Evolutionary conservation across 768 basidiomycete genomes (phyloP).

Genomic region (Tubosaeta brunneosetosa): DNA sequence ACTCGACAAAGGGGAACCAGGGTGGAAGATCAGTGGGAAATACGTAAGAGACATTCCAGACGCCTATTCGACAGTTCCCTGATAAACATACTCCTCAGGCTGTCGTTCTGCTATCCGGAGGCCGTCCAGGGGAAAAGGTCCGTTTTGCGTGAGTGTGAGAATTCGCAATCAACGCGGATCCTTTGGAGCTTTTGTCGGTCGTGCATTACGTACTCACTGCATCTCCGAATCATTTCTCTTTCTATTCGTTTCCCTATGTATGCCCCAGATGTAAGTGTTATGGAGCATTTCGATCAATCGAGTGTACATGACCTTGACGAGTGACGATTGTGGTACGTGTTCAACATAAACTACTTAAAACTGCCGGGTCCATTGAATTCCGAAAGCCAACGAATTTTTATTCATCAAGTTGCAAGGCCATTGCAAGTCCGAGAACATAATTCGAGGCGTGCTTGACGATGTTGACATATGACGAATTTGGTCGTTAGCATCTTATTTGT

Average conservation of each 20-base stretch:
- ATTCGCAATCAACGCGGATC: neutral
- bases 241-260: neutral
- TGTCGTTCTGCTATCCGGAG: conserved; percentile 81
- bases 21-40: conserved; percentile 98
- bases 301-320: neutral
- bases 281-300: neutral
- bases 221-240: neutral
- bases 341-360: no score
- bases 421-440: no score
- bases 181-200: neutral
- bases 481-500: no score
- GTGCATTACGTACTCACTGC: neutral
- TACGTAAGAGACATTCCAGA: conserved; percentile 55
- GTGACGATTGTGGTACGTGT: neutral
- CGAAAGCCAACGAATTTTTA: no score
- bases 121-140: conserved; percentile 85
- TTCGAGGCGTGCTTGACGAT: no score
- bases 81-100: conserved; percentile 45
- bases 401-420: no score
- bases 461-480: no score
- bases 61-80: conserved; percentile 8
- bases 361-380: no score
- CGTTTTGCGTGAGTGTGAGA: conserved; percentile 50
- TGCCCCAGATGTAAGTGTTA: neutral
- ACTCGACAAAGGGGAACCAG: conserved; percentile 81